Base-by-base conservation (phyloP, 2,329 filamentous ascomycete species). In the Fusarium camptoceras region DNA sequence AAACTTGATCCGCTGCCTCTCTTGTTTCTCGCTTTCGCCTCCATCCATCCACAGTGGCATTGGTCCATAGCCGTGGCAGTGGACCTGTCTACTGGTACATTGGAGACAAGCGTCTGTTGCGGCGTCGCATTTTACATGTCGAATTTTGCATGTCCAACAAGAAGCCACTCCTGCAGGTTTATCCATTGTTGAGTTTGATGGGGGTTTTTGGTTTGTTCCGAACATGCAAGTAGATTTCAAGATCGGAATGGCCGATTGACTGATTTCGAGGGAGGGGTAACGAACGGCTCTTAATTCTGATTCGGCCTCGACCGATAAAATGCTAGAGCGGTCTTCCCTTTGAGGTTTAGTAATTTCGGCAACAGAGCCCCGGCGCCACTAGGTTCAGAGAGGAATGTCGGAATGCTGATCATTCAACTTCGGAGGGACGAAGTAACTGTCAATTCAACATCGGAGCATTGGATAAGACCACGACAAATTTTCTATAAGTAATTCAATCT, bases 61-160 rank as follows among this genome's bases (percentile, higher is more conserved):
- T 31, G 39, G 39, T n/a, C 39, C 51, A 14, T 54, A 54, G 5
- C 51, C 51, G 6, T 54, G 51, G 7, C 51, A 54, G 8, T 25
- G 51, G 11, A 54, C 51, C 16, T 44, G 39, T 11, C 39, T 31
- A 6, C 51, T 54, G 16, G 39, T 44, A 20, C 51, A 54, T 9
- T 44, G 51, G 1, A 31, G 9, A 12, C 51, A 54, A 1, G 39
- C 39, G 4, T 8, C 2, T 5, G 8, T 8, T 43, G 37, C 8
- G 6, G 20, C 51, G 14, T 54, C 51, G 11, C 51, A 54, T 31
- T 54, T 54, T 3, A 44, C 39, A 6, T 54, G 51, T 10, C 51
- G 14, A 2, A 54, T 54, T 11, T 54, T 54, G 39, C 50, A 54
- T 31, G 50, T 54, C 50, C 50, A 54, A 11, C 39, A 54, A 11